Evolutionary conservation across 1,139 yeast genomes (phyloP).

Genomic region (Yamadazyma epiphylla): DNA sequence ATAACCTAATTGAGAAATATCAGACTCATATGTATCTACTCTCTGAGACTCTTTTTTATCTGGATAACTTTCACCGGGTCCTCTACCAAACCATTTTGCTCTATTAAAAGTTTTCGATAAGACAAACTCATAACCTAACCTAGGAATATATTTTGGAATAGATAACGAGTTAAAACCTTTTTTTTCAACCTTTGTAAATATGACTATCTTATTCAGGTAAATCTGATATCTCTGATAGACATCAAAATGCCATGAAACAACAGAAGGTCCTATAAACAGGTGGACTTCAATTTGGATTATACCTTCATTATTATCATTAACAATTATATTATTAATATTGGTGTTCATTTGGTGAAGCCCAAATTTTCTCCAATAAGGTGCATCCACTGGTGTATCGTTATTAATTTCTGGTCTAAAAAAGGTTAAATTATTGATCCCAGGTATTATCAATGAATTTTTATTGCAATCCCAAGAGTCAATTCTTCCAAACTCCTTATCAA

Average conservation of each 20-base stretch:
- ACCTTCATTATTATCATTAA: slow-evolving; percentile 1
- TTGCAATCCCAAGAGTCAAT: slow-evolving; percentile 1
- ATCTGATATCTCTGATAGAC: slow-evolving; percentile 8
- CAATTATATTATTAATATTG: slow-evolving; percentile 1
- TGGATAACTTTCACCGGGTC: slow-evolving; percentile 30
- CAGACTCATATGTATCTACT: slow-evolving; percentile 16
- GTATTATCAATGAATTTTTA: slow-evolving; percentile 3
- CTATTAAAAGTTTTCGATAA: slow-evolving; percentile 8
- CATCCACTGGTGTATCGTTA: slow-evolving; percentile 19
- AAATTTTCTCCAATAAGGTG: slow-evolving; percentile 14
- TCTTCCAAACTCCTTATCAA: slow-evolving; percentile 5
- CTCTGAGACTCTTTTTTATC: slow-evolving; percentile 24
- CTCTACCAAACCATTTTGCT: slow-evolving; percentile 28
- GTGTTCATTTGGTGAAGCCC: slow-evolving; percentile 10
- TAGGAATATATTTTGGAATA: slow-evolving; percentile 12
- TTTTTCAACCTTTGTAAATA: slow-evolving; percentile 5
- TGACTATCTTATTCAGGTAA: slow-evolving; percentile 5
- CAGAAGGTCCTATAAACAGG: slow-evolving; percentile 12
- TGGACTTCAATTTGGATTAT: slow-evolving; percentile 6
- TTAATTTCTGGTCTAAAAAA: slow-evolving; percentile 31
- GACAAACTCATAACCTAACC: slow-evolving; percentile 16
- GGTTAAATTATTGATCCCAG: slow-evolving; percentile 9
- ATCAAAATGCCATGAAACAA: slow-evolving; percentile 14
- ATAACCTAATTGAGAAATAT: slow-evolving; percentile 15
- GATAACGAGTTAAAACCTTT: slow-evolving; percentile 5